Conservation (phyloP, 2,329 filamentous ascomycete species). For the Trichophyton schoenleinii region DNA sequence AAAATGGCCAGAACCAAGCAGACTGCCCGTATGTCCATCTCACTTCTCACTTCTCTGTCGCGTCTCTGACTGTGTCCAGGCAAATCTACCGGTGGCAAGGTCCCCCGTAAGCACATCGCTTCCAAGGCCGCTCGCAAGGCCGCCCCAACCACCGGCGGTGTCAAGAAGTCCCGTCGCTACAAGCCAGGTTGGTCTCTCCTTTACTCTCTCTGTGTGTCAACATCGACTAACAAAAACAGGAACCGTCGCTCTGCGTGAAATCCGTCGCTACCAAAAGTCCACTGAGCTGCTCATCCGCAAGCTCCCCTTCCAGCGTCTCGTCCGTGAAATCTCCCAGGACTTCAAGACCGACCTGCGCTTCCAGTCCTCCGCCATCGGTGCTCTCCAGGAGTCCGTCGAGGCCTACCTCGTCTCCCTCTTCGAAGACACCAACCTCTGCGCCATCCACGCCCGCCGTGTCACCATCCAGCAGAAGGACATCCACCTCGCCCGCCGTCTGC, state of each 20-base stretch:
- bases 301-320: conserved; percentile 93
- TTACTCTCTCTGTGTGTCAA: background rate
- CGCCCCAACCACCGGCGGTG: conserved; percentile 89
- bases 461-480: conserved; percentile 93
- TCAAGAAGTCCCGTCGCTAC: conserved; percentile 89
- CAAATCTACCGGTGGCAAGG: conserved; percentile 65
- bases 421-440: conserved; percentile 96
- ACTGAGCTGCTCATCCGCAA: conserved; percentile 94
- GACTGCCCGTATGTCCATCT: conserved; percentile 37
- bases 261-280: conserved; percentile 94
- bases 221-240: conserved; percentile 30
- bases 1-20: conserved; percentile 42
- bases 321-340: conserved; percentile 92
- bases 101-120: conserved; percentile 86
- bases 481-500: conserved; percentile 87
- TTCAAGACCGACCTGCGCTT: conserved; percentile 94
- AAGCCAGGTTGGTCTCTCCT: conserved; percentile 53
- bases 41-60: conserved; percentile 11
- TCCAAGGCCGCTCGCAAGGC: conserved; percentile 99
- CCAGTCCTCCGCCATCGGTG: conserved; percentile 95
- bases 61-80: conserved; percentile 30
- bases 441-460: conserved; percentile 98
- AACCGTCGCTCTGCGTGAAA: conserved; percentile 96
- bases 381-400: conserved; percentile 96
- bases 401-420: conserved; percentile 97